phyloP scores from a whole-genome alignment of 306 rosid genomes.

The Prunus mira region DNA sequence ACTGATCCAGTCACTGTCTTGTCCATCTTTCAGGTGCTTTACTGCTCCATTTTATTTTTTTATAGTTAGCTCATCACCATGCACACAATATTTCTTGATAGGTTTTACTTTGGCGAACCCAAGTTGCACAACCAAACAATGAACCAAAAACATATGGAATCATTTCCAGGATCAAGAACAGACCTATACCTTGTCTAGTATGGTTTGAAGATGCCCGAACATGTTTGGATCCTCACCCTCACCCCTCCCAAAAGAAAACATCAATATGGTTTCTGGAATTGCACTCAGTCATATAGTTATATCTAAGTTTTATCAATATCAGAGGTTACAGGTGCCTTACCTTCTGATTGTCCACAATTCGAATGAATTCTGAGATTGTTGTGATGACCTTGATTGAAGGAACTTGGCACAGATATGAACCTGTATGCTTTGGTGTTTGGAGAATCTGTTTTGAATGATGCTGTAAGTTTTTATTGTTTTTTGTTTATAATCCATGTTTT shows the following conservation, averaged over 20 bases:
- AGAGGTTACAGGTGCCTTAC: not conserved
- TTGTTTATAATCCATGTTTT: constrained; percentile 7
- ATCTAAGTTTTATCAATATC: not conserved
- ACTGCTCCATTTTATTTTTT: not conserved
- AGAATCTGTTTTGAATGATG: constrained; percentile 97
- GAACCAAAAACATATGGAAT: not conserved
- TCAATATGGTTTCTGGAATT: not conserved
- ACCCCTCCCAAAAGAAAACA: not conserved
- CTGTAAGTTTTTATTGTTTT: constrained; percentile 52
- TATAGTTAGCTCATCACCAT: not conserved
- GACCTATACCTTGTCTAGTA: not conserved
- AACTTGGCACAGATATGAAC: constrained; percentile 90
- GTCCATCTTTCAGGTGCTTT: constrained; percentile 91
- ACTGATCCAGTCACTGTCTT: constrained; percentile 97
- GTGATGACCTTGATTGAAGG: constrained; percentile 46
- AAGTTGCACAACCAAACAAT: not conserved
- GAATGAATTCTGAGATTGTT: constrained; percentile 7
- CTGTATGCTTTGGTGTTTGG: constrained; percentile 98
- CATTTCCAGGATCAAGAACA: not conserved
- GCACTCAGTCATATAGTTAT: not conserved
- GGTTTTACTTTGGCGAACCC: not conserved
- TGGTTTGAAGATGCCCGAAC: not conserved
- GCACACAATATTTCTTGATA: constrained; percentile 5
- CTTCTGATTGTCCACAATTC: not conserved
- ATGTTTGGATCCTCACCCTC: not conserved